Evolutionary conservation across 1,284 basidiomycete genomes (phyloP), one percentile per base, ranked within the genome.

Genomic region (Cutaneotrichosporon daszewskae): DNA sequence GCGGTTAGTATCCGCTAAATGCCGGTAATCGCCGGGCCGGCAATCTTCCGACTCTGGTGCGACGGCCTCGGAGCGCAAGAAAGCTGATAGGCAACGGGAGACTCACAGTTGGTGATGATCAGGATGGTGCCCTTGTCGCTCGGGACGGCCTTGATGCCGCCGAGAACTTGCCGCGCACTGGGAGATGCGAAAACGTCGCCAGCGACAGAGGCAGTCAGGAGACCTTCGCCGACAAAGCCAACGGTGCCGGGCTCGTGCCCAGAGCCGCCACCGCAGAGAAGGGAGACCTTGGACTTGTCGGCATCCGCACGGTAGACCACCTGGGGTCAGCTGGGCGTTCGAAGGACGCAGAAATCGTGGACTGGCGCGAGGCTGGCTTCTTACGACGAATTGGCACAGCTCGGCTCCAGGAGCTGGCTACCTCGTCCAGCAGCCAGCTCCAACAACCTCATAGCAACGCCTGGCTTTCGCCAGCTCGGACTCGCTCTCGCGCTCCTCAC

Each of bases 161-260:
- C 73, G 37, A 63, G 63, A 26, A 77, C 74, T 57, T 76, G 75
- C 35, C 60, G 64, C 3, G 75, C 73, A 23, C 68, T 72, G 1
- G 76, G 76, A 40, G 69, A 73, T 6, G 76, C 76, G 55, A 77
- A 77, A 20, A 77, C 67, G 52, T 75, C 74, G n/a, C 74, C 74
- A 0, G 68, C 68, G 10, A 74, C 70, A 50, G 66, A 63, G 5
- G 72, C 74, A 12, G 64, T 62, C 27, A 75, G 58, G 52, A 75
- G 57, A 2, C 74, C 74, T 26, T 54, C 49, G 16, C 74, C 74
- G 7, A 73, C 69, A 36, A 70, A 64, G 20, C 72, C 64, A 13
- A 61, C 57, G 6, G 60, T 60, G 14, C 62, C 63, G 20, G 72
- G 73, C 59, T 75, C 74, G 55, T 75, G 74, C 13, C 74, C 74